Evolutionary conservation across 345 rosid species (phyloP).

Genomic region (Corymbia maculata): DNA sequence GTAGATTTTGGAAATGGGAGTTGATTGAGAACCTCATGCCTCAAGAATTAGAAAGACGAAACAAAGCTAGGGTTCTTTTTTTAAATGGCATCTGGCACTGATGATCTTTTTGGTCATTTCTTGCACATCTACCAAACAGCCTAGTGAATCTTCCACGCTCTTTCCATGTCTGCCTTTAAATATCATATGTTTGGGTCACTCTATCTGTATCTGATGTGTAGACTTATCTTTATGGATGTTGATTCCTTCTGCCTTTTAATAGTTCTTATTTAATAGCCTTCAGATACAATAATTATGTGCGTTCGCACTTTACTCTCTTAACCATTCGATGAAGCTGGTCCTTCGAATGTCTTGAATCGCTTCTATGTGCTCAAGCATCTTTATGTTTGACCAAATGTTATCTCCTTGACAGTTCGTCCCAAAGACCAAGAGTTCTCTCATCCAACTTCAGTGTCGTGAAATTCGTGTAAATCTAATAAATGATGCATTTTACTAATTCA

Average conservation of each 20-base stretch:
- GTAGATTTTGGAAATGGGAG: background rate
- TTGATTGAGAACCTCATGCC: background rate
- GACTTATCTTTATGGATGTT: background rate
- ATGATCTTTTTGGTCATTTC: background rate
- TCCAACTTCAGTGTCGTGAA: background rate
- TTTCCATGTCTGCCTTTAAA: background rate
- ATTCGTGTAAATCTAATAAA: background rate
- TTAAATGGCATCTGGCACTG: background rate
- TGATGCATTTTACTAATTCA: background rate
- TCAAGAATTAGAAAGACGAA: background rate
- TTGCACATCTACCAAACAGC: conserved; percentile 1
- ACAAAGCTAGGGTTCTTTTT: background rate
- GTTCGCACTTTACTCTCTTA: background rate
- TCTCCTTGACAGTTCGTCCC: background rate
- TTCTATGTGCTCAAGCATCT: background rate
- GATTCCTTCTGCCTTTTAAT: background rate
- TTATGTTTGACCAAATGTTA: background rate
- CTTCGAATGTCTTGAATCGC: background rate
- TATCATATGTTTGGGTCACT: background rate
- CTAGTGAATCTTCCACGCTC: background rate
- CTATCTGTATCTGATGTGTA: background rate
- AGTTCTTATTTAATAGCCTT: background rate
- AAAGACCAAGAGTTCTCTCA: background rate
- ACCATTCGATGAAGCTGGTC: background rate
- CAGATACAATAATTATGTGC: background rate